These are phyloP conservation scores for Penicillium corylophilum DNA, from an alignment of 2,329 filamentous ascomycete species.

Conservation along the genomic window DNA sequence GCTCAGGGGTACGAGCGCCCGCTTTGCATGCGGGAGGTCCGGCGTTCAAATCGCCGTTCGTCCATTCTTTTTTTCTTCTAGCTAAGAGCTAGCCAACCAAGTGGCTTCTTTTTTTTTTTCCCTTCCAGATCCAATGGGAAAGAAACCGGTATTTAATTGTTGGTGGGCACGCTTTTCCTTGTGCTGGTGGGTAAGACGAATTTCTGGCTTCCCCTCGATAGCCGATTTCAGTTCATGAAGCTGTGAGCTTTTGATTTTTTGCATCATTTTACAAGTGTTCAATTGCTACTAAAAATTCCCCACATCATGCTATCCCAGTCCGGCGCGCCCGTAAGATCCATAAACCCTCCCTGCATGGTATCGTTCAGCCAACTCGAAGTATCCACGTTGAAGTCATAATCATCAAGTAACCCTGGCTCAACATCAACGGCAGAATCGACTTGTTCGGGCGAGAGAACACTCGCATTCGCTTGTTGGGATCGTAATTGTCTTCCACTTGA, in stretches of 20 bases:
- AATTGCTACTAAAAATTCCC: slow-evolving; percentile 25
- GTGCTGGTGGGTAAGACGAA: no score
- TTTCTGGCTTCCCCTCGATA: no score
- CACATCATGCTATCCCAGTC: slow-evolving; percentile 33
- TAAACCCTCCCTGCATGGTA: slow-evolving; percentile 22
- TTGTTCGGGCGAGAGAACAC: neutral
- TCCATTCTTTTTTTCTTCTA: slow-evolving; percentile 8
- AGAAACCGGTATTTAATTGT: no score
- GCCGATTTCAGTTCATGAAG: no score
- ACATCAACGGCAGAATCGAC: slow-evolving; percentile 9
- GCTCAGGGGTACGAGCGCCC: slow-evolving; percentile 8
- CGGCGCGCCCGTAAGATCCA: slow-evolving; percentile 26
- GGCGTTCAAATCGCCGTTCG: slow-evolving; percentile 12
- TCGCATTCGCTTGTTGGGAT: neutral
- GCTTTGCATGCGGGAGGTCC: slow-evolving; percentile 12
- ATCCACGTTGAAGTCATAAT: slow-evolving; percentile 9
- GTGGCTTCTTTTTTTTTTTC: neutral
- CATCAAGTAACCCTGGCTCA: slow-evolving; percentile 19
- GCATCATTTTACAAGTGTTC: neutral
- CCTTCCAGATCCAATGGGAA: no score
- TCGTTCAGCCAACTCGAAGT: slow-evolving; percentile 24
- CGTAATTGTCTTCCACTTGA: neutral
- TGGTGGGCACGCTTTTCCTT: no score
- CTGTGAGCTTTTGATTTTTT: neutral
- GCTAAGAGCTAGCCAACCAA: no score